These are phyloP conservation scores for Clarkia xantiana DNA, from an alignment of 345 rosid species.

Conservation along the genomic window DNA sequence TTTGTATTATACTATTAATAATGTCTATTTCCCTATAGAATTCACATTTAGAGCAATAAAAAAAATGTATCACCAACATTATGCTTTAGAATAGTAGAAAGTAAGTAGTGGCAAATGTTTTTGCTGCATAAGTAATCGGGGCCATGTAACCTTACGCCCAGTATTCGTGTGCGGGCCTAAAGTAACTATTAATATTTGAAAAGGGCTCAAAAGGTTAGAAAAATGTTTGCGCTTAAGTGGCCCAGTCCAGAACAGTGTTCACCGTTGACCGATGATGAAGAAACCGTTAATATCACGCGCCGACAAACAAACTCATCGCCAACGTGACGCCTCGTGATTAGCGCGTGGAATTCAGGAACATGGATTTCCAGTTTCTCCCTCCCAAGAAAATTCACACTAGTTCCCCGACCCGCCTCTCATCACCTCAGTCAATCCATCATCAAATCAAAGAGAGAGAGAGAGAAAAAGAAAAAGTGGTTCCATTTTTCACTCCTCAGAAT, in stretches of 20 bases:
- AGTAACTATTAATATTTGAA: no score
- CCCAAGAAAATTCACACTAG: not conserved
- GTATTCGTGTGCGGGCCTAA: no score
- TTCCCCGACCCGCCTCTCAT: not conserved
- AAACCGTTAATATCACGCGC: not conserved
- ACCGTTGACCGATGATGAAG: not conserved
- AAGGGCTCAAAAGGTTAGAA: no score
- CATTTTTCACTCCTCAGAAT: not conserved
- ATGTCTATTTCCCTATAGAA: no score
- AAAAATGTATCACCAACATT: no score
- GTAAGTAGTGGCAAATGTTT: no score
- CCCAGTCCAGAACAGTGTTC: not conserved
- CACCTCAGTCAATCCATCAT: not conserved
- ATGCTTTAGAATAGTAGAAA: no score
- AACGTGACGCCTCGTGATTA: not conserved
- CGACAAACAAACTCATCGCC: not conserved
- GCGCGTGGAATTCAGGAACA: slow-evolving; percentile 3
- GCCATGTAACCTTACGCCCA: no score
- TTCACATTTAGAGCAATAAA: no score
- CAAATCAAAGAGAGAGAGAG: not conserved
- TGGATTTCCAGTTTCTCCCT: not conserved
- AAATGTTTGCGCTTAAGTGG: not conserved
- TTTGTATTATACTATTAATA: no score
- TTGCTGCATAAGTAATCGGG: no score
- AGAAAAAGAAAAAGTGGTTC: not conserved